Conservation (phyloP, 805 yeast genomes). For the Starmerella vaccinii region DNA sequence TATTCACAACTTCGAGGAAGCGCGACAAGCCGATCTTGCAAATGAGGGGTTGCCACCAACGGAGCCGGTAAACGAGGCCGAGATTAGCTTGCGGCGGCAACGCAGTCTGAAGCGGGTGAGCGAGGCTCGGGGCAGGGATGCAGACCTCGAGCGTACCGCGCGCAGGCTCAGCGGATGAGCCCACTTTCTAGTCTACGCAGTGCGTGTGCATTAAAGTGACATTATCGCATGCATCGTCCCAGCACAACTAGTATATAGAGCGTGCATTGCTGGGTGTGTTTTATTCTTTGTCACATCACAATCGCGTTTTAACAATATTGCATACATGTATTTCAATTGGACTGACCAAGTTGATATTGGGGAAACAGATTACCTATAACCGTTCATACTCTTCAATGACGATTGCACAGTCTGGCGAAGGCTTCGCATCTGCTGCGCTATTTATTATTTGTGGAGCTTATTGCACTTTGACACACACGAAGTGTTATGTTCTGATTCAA, state of each 20-base stretch:
- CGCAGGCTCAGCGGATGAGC: constrained; percentile 1
- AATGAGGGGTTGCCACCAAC: constrained; percentile 85
- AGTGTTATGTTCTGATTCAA: no score
- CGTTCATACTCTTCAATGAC: no score
- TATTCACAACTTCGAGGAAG: constrained; percentile 69
- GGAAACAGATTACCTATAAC: no score
- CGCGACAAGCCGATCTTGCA: constrained; percentile 61
- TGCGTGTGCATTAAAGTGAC: neutral
- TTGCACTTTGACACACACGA: no score
- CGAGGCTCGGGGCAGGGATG: constrained; percentile 3
- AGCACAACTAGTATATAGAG: neutral
- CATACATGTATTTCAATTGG: neutral
- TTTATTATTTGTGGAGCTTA: no score
- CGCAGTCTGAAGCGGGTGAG: constrained; percentile 16
- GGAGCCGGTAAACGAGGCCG: constrained; percentile 38
- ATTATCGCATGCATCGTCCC: neutral
- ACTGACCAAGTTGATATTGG: no score
- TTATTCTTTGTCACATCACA: neutral
- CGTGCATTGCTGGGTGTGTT: neutral
- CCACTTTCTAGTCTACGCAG: neutral
- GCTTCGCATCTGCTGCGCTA: no score
- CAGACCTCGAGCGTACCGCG: neutral
- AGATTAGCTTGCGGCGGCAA: constrained; percentile 39
- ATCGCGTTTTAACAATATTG: neutral
- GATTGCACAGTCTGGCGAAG: no score